These are phyloP conservation scores for Suillus alpinus DNA, from an alignment of 768 basidiomycete species.

Conservation along the genomic window DNA sequence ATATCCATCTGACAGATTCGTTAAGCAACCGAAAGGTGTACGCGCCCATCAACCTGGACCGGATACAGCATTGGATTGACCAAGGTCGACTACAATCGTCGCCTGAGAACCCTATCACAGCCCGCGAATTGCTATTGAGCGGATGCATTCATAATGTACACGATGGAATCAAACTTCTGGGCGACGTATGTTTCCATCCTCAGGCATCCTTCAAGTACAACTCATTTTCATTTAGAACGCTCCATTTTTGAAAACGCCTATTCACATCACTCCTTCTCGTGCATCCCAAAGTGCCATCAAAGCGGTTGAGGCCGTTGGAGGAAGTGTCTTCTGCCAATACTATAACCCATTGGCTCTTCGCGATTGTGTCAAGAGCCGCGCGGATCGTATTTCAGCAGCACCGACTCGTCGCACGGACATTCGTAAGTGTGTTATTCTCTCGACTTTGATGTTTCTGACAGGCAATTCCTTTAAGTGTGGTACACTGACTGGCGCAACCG, in stretches of 20 bases:
- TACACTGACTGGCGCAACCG: conserved; percentile 72
- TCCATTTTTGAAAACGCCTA: conserved; percentile 59
- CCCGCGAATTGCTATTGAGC: conserved; percentile 77
- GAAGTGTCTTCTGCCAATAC: conserved; percentile 84
- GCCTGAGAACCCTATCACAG: conserved; percentile 82
- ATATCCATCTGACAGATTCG: background rate
- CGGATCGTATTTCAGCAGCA: conserved; percentile 69
- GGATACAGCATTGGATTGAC: conserved; percentile 89
- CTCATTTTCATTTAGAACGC: conserved; percentile 48
- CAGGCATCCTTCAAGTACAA: background rate
- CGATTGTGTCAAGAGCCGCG: conserved; percentile 71
- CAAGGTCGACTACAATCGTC: conserved; percentile 77
- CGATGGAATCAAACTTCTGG: conserved; percentile 90
- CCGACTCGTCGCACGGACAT: conserved; percentile 88
- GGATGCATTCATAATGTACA: conserved; percentile 86
- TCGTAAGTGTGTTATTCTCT: conserved; percentile 43
- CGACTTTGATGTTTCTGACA: background rate
- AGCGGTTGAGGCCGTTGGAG: conserved; percentile 80
- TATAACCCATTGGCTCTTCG: conserved; percentile 85
- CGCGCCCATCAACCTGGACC: conserved; percentile 83
- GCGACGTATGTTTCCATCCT: conserved; percentile 52
- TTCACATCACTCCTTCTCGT: conserved; percentile 80
- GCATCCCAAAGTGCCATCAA: conserved; percentile 85
- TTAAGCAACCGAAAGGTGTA: conserved; percentile 70
- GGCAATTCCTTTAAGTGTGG: conserved; percentile 52